phyloP scores from a whole-genome alignment of 2,329 filamentous ascomycete species.

The Penicillium polonicum region DNA sequence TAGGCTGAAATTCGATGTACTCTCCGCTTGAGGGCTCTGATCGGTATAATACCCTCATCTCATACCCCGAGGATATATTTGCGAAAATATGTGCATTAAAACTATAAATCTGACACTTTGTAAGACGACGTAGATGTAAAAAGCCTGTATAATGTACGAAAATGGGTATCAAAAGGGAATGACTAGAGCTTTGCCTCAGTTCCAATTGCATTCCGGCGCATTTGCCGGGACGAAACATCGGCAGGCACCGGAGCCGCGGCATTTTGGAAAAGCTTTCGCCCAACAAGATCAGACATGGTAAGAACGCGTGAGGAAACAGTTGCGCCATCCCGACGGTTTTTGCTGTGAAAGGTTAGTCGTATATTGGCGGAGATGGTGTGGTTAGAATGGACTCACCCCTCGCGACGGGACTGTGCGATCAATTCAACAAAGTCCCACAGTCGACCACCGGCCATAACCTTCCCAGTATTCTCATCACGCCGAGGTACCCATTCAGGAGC shows the following conservation, averaged over 20 bases:
- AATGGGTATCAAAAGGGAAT: conserved; percentile 5
- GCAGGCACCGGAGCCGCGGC: conserved; percentile 28
- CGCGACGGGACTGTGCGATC: conserved; percentile 77
- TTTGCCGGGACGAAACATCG: conserved; percentile 37
- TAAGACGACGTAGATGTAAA: background rate
- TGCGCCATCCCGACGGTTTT: conserved; percentile 90
- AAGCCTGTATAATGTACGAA: background rate
- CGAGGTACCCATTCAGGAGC: conserved; percentile 71
- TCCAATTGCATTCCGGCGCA: conserved; percentile 39
- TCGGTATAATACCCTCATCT: background rate
- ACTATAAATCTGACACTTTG: background rate
- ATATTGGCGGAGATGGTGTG: background rate
- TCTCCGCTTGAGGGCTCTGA: background rate
- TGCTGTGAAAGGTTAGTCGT: conserved; percentile 43
- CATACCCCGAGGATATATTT: background rate
- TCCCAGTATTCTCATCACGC: conserved; percentile 61
- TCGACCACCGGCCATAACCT: conserved; percentile 67
- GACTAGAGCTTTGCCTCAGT: conserved; percentile 34
- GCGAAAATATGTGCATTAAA: background rate
- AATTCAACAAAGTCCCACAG: conserved; percentile 91
- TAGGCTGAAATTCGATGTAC: background rate
- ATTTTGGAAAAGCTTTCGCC: conserved; percentile 61
- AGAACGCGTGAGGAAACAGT: conserved; percentile 84
- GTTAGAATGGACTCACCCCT: conserved; percentile 56
- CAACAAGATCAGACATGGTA: conserved; percentile 71